phyloP scores from a whole-genome alignment of 768 basidiomycete genomes.

The Infundibulicybe gibba region DNA sequence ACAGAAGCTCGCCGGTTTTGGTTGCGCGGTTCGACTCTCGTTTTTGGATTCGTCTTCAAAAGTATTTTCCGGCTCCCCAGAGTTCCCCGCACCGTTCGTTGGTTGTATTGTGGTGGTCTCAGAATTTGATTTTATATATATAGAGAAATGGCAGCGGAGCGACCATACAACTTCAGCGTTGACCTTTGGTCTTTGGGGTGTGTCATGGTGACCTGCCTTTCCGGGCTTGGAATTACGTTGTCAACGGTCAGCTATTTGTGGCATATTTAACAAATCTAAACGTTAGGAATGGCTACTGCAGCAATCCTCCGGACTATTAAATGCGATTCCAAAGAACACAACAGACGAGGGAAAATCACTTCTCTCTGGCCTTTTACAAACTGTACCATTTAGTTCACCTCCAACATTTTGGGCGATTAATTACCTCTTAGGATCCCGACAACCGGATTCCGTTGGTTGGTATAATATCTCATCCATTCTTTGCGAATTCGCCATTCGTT shows the following conservation, averaged over 20 bases:
- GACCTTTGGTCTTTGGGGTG: constrained; percentile 50
- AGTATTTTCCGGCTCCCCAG: constrained; percentile 14
- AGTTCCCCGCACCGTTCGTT: constrained; percentile 37
- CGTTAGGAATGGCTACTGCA: constrained; percentile 15
- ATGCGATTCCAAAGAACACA: constrained; percentile 17
- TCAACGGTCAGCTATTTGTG: not conserved
- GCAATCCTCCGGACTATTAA: constrained; percentile 14
- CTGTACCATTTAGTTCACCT: constrained; percentile 19
- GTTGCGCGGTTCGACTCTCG: constrained; percentile 25
- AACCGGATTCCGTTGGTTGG: constrained; percentile 21
- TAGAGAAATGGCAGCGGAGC: constrained; percentile 36
- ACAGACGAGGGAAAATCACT: constrained; percentile 22
- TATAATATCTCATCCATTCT: constrained; percentile 26
- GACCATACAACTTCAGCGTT: constrained; percentile 27
- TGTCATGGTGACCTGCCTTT: constrained; percentile 31
- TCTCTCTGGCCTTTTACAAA: constrained; percentile 19
- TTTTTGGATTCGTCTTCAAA: constrained; percentile 14
- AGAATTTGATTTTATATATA: too few relatives aligned
- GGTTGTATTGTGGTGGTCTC: too few relatives aligned
- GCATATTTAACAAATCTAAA: constrained; percentile 12
- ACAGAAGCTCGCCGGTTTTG: constrained; percentile 45
- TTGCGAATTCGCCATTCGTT: constrained; percentile 7
- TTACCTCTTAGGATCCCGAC: constrained; percentile 15
- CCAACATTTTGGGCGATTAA: constrained; percentile 2
- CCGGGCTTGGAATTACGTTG: constrained; percentile 1